phyloP scores from a whole-genome alignment of 345 rosid genomes.

The Gossypium longicalyx region DNA sequence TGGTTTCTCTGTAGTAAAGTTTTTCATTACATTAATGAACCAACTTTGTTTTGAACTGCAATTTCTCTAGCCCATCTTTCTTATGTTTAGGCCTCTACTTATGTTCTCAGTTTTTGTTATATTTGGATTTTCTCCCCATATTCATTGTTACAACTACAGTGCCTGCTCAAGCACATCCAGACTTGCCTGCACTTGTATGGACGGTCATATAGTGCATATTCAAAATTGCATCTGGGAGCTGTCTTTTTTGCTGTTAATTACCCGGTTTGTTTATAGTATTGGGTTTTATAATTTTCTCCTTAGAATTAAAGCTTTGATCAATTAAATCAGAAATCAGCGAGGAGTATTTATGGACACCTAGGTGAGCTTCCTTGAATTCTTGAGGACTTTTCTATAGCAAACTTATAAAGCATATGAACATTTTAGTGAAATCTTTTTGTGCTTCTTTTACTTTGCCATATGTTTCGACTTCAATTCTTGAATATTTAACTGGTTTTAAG shows the following conservation, averaged over 20 bases:
- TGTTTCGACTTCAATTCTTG: not conserved
- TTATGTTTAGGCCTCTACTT: not conserved
- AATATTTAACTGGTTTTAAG: not conserved
- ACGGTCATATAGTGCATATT: not conserved
- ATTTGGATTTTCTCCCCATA: not conserved
- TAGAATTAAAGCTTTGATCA: not conserved
- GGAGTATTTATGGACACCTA: not conserved
- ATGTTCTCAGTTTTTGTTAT: not conserved
- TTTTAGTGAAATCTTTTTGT: not conserved
- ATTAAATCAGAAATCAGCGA: not conserved
- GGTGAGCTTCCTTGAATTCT: not conserved
- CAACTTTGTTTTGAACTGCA: not conserved
- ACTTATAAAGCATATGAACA: not conserved
- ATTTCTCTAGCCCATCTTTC: not conserved
- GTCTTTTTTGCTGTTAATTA: not conserved
- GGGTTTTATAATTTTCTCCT: not conserved
- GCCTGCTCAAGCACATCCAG: not conserved
- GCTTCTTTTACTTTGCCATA: not conserved
- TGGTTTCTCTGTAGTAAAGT: constrained; percentile 39
- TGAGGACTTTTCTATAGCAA: not conserved
- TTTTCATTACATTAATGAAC: constrained; percentile 6
- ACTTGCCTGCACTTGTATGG: not conserved
- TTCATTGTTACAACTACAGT: not conserved
- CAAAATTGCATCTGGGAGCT: not conserved
- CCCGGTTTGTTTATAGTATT: too few relatives aligned